phyloP scores from a whole-genome alignment of 495 filamentous ascomycete species.

The Opeltia flavorubescens region DNA sequence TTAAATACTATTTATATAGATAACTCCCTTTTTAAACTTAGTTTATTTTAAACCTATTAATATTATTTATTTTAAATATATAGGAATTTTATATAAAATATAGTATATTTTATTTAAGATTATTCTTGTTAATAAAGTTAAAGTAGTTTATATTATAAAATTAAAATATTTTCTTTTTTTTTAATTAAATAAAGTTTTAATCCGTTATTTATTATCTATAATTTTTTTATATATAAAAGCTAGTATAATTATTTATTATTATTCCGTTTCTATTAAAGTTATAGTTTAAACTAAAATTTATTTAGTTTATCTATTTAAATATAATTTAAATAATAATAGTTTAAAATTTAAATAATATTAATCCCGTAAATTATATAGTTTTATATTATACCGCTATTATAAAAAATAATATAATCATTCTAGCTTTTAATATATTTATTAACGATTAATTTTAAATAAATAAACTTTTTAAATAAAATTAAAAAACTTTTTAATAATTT shows the following conservation, averaged over 20 bases:
- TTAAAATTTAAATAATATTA: not conserved
- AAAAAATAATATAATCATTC: not conserved
- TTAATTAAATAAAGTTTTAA: not conserved
- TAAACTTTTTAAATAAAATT: not conserved
- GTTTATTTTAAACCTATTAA: not conserved
- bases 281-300: not conserved
- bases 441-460: not conserved
- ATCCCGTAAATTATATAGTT: not conserved
- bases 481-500: not conserved
- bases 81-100: not conserved
- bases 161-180: not conserved
- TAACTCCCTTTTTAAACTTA: constrained; percentile 5
- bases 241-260: not conserved
- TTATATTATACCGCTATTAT: not conserved
- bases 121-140: not conserved
- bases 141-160: not conserved
- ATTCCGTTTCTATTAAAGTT: not conserved
- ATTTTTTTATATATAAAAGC: not conserved
- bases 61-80: not conserved
- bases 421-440: not conserved
- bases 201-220: not conserved
- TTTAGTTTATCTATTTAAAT: not conserved
- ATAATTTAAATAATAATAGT: not conserved
- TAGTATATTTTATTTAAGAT: not conserved
- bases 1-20: not conserved